These are phyloP conservation scores for Marasmius oreades DNA, from an alignment of 1,284 basidiomycete genomes.

Conservation along the genomic window DNA sequence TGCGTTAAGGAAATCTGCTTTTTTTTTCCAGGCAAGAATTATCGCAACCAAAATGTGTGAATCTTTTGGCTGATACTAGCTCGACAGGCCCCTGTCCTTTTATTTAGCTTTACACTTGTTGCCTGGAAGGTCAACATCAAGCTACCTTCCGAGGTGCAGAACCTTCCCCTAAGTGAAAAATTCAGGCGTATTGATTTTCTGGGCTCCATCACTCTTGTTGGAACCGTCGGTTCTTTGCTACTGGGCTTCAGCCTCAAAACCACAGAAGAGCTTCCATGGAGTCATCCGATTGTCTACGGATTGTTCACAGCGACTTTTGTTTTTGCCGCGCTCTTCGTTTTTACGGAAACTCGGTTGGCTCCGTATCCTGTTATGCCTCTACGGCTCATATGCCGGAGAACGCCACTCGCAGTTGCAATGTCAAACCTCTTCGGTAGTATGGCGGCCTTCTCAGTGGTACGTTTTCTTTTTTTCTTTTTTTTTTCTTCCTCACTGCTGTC, in stretches of 20 bases:
- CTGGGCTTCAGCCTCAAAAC: slow-evolving; percentile 79
- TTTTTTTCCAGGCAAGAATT: slow-evolving; percentile 59
- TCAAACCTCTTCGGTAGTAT: slow-evolving; percentile 78
- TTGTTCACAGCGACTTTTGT: slow-evolving; percentile 57
- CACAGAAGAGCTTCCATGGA: slow-evolving; percentile 79
- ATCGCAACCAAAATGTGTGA: no score
- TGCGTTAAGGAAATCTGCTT: slow-evolving; percentile 56
- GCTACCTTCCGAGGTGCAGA: slow-evolving; percentile 56
- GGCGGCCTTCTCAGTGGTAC: slow-evolving; percentile 75
- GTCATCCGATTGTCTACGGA: slow-evolving; percentile 63
- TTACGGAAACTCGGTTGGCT: slow-evolving; percentile 72
- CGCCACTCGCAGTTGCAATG: slow-evolving; percentile 76
- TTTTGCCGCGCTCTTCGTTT: slow-evolving; percentile 57
- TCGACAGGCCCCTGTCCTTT: slow-evolving; percentile 66
- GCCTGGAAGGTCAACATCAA: slow-evolving; percentile 71
- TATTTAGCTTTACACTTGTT: slow-evolving; percentile 67
- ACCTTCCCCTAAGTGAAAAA: slow-evolving; percentile 58
- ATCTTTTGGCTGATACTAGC: no score
- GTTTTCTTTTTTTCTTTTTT: slow-evolving; percentile 25
- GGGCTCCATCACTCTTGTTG: slow-evolving; percentile 77
- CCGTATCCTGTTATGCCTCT: slow-evolving; percentile 85
- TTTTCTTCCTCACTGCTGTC: slow-evolving; percentile 7
- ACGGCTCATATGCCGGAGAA: slow-evolving; percentile 68
- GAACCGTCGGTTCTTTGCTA: slow-evolving; percentile 69
- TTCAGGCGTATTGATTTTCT: slow-evolving; percentile 79